A percentile compares a stretch with the other conserved stretches of the same genome.
These are phyloP conservation scores for Hydrangea macrophylla DNA, from an alignment of 148 eudicot species.

Conservation along the genomic window DNA sequence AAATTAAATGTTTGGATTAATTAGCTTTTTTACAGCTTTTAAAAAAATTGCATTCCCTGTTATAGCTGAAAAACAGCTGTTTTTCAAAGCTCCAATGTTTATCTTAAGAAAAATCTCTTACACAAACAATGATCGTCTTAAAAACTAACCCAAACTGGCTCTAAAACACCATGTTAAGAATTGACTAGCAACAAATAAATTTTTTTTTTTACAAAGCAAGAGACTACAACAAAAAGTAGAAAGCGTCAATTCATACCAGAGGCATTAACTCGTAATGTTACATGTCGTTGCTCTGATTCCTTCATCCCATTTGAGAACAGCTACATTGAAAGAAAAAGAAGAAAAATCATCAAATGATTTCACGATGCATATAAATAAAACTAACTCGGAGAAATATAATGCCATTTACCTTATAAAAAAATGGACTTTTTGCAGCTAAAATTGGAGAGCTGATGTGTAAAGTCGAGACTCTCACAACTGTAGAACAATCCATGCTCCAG, in stretches of 20 bases:
- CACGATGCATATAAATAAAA: conserved; percentile 4
- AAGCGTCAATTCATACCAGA: conserved; percentile 55
- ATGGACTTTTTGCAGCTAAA: conserved; percentile 96
- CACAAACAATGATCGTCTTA: no score
- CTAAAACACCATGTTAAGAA: neutral
- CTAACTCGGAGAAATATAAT: neutral
- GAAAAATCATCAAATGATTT: conserved; percentile 5
- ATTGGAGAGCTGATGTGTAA: conserved; percentile 96
- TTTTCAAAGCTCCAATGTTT: no score
- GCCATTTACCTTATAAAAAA: conserved; percentile 74
- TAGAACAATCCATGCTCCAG: conserved; percentile 76
- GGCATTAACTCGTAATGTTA: conserved; percentile 77
- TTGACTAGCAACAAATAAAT: neutral
- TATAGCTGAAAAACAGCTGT: no score
- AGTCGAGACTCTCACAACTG: conserved; percentile 64
- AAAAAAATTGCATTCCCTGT: no score
- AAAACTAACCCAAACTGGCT: no score
- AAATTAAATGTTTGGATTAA: no score
- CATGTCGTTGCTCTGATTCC: conserved; percentile 97
- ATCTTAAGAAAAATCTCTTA: no score
- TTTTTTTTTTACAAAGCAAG: neutral
- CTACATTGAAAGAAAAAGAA: conserved; percentile 32
- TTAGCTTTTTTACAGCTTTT: no score
- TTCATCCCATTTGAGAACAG: conserved; percentile 95
- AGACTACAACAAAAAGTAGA: neutral